Conservation (phyloP, 2,329 filamentous ascomycete genomes). For the Triangularia verruculosa region DNA sequence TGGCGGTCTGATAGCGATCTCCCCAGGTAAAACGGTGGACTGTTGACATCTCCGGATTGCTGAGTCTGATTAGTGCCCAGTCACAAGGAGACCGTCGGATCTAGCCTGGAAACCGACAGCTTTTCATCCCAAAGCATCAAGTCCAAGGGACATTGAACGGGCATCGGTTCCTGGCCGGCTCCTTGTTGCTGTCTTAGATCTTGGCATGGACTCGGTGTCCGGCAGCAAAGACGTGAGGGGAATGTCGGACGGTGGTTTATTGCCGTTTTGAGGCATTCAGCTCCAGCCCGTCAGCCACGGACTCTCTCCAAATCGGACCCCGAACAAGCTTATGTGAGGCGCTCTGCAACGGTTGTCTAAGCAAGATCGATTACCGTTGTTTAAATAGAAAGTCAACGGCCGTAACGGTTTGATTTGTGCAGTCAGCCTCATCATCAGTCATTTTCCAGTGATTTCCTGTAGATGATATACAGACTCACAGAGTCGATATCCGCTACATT, state of each 20-base stretch:
- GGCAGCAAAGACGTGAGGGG: not conserved
- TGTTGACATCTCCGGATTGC: not conserved
- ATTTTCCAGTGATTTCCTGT: not conserved
- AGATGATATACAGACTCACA: not conserved
- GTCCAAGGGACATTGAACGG: not conserved
- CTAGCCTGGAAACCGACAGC: not conserved
- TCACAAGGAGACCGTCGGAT: not conserved
- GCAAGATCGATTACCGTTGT: not conserved
- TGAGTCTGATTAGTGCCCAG: not conserved
- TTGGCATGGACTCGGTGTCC: not conserved
- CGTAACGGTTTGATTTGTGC: not conserved
- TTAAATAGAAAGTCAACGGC: constrained; percentile 4
- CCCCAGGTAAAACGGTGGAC: not conserved
- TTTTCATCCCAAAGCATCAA: not conserved
- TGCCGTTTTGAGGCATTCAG: not conserved
- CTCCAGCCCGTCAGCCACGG: constrained; percentile 11
- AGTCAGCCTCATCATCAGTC: not conserved
- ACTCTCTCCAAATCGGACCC: constrained; percentile 28
- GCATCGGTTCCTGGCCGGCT: constrained; percentile 2
- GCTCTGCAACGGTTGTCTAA: not conserved
- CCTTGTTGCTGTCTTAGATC: not conserved
- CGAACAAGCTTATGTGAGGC: constrained; percentile 9
- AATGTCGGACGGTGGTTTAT: not conserved
- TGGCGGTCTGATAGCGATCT: not conserved
- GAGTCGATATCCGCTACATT: not conserved